These are phyloP conservation scores for Anthracocystis setariae DNA, from an alignment of 1,284 basidiomycete genomes.

Conservation along the genomic window DNA sequence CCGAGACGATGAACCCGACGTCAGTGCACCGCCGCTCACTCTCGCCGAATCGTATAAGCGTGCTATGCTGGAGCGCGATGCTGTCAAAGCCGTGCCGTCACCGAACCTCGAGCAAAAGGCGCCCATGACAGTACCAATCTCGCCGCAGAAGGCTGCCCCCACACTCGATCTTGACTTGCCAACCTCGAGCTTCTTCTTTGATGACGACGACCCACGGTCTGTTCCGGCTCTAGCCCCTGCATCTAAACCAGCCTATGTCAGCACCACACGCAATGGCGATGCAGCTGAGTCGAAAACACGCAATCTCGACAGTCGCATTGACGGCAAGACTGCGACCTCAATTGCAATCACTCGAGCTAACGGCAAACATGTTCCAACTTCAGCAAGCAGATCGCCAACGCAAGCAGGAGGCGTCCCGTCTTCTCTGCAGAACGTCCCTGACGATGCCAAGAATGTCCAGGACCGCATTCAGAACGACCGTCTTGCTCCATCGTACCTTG, in stretches of 20 bases:
- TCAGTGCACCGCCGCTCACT: constrained; percentile 19
- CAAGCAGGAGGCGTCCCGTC: constrained; percentile 7
- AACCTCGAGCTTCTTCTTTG: constrained; percentile 33
- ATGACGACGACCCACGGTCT: constrained; percentile 12
- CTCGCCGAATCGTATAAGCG: constrained; percentile 39
- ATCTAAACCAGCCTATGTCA: neutral
- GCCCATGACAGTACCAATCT: neutral
- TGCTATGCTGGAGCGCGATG: constrained; percentile 37
- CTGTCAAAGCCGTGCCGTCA: neutral
- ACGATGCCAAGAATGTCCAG: constrained; percentile 31
- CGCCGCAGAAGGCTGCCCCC: constrained; percentile 15
- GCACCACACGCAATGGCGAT: neutral
- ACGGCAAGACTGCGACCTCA: neutral
- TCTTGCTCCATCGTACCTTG: constrained; percentile 19
- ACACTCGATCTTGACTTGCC: constrained; percentile 45
- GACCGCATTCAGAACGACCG: constrained; percentile 3
- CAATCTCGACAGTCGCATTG: neutral
- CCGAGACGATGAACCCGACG: constrained; percentile 3
- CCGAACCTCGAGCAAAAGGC: neutral
- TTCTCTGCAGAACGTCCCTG: constrained; percentile 20
- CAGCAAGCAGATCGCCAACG: constrained; percentile 8
- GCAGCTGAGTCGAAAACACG: neutral
- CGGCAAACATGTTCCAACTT: constrained; percentile 6
- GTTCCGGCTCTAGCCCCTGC: neutral
- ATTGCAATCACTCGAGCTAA: constrained; percentile 1